Evolutionary conservation across 306 rosid species (phyloP).

Genomic region (Cyclanthera cordifolia): DNA sequence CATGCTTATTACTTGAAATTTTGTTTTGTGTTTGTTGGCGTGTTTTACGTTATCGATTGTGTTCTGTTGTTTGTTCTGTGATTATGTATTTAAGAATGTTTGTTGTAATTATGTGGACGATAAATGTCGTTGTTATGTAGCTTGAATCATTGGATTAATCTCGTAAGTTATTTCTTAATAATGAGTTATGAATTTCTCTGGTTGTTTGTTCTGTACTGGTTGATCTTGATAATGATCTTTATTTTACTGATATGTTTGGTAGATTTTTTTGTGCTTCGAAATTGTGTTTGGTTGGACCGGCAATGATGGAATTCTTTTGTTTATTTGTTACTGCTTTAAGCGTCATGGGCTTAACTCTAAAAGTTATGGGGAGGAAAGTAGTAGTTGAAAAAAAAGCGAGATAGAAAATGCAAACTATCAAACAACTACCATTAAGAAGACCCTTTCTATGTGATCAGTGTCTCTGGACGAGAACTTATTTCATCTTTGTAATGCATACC

Average conservation of each 20-base stretch:
- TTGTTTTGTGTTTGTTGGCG: neutral
- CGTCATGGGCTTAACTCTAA: neutral
- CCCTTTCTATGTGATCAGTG: neutral
- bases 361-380: neutral
- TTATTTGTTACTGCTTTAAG: neutral
- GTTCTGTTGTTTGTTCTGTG: neutral
- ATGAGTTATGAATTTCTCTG: no score
- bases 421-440: no score
- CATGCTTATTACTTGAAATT: neutral
- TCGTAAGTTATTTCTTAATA: neutral
- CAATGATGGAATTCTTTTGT: no score
- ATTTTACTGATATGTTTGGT: neutral
- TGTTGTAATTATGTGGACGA: neutral
- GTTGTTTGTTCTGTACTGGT: no score
- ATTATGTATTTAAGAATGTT: neutral
- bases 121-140: neutral
- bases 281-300: neutral
- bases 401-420: neutral
- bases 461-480: neutral
- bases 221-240: neutral
- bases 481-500: neutral
- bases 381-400: neutral
- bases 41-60: neutral
- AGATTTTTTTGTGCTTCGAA: neutral
- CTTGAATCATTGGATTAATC: neutral